Evolutionary conservation across 176 grass and related monocot species (phyloP).

Genomic region (Melocanna baccifera): DNA sequence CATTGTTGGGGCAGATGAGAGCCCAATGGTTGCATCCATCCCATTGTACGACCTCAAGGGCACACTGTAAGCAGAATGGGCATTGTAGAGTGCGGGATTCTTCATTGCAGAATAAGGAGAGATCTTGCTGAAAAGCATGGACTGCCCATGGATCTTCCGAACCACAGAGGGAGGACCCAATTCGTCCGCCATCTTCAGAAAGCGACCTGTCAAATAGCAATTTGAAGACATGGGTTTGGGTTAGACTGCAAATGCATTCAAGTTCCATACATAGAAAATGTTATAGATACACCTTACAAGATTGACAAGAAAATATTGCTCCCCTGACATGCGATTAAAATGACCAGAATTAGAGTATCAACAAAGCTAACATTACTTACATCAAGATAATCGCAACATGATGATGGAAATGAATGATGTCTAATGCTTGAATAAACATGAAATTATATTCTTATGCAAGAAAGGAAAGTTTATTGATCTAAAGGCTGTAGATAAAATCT

Average conservation of each 20-base stretch:
- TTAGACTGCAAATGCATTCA: not conserved
- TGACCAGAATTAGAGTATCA: not conserved
- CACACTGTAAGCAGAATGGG: not conserved
- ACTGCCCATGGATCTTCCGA: slow-evolving; percentile 46
- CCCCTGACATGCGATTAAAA: not conserved
- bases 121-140: slow-evolving; percentile 28
- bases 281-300: not conserved
- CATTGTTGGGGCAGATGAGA: slow-evolving; percentile 8
- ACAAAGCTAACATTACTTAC: not conserved
- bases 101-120: slow-evolving; percentile 9
- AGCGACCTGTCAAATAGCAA: not conserved
- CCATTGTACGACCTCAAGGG: slow-evolving; percentile 12
- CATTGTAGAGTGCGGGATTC: slow-evolving; percentile 21
- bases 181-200: slow-evolving; percentile 31
- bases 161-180: slow-evolving; percentile 17
- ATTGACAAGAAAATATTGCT: not conserved
- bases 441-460: not conserved
- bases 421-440: not conserved
- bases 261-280: not conserved
- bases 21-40: not conserved
- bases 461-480: not conserved
- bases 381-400: not conserved
- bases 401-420: not conserved
- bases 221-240: not conserved
- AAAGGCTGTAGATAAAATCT: not conserved